Base-by-base conservation (phyloP, 805 yeast genomes). In the Starmerella davenportii region DNA sequence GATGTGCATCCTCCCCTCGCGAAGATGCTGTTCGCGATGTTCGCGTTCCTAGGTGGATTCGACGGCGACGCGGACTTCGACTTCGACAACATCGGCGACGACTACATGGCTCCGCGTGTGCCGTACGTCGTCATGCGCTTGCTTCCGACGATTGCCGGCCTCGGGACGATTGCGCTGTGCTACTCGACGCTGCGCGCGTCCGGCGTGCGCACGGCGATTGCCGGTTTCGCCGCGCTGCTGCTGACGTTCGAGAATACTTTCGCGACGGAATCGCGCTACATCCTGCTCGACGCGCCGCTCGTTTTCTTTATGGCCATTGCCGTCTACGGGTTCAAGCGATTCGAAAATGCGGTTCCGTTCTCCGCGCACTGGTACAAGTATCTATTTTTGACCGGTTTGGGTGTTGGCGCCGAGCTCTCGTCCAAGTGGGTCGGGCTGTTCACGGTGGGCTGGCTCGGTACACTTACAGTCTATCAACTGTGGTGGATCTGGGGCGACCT, bases 401-500 rank as follows among this genome's bases (percentile, higher is more conserved):
- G 60, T 3, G 61, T 69, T 48, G 93, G 70, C 14, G 67, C 64
- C 34, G 56, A 74, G 1, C 55, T 73, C 1, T 68, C 84, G 5
- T 67, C 78, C 3, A 79, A 80, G 52, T 70, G 74, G 66, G 67
- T 77, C 4, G 95, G 93, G 0, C 37, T 74, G 18, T 70, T 72
- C 50, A 76, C 87, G 0, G 57, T 72, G 40, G 57, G 57, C 0
- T 82, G 92, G 92, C 58, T 79, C 11, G 67, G 73, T 2, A 4
- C 60, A 0, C 50, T 72, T 35, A 58, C 68, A 2, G 38, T 66
- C 1, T 60, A 63, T 41, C 72, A 73, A 43, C 55, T 76, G 34
- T 84, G 94, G 94, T 54, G 56, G 43, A 50, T 70, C 11, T 53
- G 77, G 29, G 92, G 90, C 13, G 95, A 87, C 55, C 54, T 78